Base-by-base conservation (phyloP, 2,329 filamentous ascomycete species). In the Metarhizium robertsii region DNA sequence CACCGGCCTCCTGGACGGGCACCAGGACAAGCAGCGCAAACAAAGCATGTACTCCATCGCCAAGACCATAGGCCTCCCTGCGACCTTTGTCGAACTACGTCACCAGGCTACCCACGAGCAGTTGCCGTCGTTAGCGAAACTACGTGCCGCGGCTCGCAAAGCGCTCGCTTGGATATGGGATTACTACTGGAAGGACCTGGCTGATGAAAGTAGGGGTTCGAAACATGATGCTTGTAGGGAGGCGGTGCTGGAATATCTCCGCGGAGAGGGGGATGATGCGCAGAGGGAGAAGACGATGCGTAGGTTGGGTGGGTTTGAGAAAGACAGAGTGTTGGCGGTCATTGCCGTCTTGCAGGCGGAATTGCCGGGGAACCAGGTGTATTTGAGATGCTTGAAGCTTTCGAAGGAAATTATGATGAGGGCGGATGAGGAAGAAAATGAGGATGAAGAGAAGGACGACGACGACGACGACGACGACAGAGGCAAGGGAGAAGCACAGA, bases 31-130 rank as follows among this genome's bases (percentile, higher is more conserved):
- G 67, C 79, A 75, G 66, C 79, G 75, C 68, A 89, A 83, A 73
- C 79, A 79, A 73, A 86, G 79, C 71, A 90, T 91, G 87, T 87
- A 88, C 69, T 78, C 80, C 46, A 77, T 87, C 29, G 87, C 86
- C 57, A 84, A 81, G 67, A 82, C 78, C 43, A 81, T 90, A 56
- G 84, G 81, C 0, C 72, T 91, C 56, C 87, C 87, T 0, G 83
- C 86, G 0, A 86, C 87, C 0, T 95, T 96, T 69, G 90, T 96
- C 54, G 91, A 95, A 74, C 76, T 95, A 57, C 83, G 92, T 49
- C 92, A 96, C 69, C 88, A 95, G 72, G 89, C 88, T 47, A 95
- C 91, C 45, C 92, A 97, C 69, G 89, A 95, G 69, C 88, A 91
- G 66, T 75, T 96, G 55, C 92, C 92, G 0, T 85, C 86, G 1